A percentile compares a stretch with the other conserved stretches of the same genome.
These are phyloP conservation scores for Begonia loranthoides DNA, from an alignment of 306 rosid species.

Conservation along the genomic window DNA sequence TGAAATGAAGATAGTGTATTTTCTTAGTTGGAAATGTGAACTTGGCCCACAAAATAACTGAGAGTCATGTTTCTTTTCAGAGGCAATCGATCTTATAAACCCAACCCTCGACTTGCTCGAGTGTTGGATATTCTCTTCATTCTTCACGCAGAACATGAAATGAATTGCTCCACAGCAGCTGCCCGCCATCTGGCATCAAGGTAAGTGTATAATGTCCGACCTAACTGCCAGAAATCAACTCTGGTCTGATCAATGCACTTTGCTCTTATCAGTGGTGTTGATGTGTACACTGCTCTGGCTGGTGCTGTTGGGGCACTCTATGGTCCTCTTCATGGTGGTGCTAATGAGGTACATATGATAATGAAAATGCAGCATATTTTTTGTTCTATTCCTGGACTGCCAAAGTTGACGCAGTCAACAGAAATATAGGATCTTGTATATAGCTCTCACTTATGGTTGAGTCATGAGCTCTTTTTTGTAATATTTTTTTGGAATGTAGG, in stretches of 20 bases:
- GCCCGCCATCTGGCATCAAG: conserved; percentile 89
- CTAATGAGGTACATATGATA: conserved; percentile 53
- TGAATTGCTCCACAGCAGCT: conserved; percentile 89
- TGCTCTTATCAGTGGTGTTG: conserved; percentile 56
- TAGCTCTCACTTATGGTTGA: not conserved
- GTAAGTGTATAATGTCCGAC: conserved; percentile 14
- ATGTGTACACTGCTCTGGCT: conserved; percentile 78
- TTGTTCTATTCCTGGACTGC: not conserved
- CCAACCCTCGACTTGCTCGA: conserved; percentile 71
- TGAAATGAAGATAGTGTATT: not conserved
- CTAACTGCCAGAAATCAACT: not conserved
- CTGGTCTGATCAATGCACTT: conserved; percentile 7
- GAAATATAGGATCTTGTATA: not conserved
- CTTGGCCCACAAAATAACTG: not conserved
- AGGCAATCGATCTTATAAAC: conserved; percentile 67
- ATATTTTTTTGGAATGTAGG: conserved; percentile 25
- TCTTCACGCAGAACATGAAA: conserved; percentile 88
- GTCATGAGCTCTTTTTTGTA: conserved; percentile 2
- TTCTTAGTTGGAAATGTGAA: not conserved
- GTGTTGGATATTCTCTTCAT: conserved; percentile 74
- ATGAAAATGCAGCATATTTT: not conserved
- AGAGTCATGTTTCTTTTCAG: conserved; percentile 24
- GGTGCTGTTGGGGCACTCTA: conserved; percentile 85
- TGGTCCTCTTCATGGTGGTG: conserved; percentile 93
- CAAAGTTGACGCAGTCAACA: too few relatives aligned